Percentiles rank a stretch among this genome's conserved stretches.
Conservation (phyloP, 495 filamentous ascomycete species). For the Tricharina praecox region DNA sequence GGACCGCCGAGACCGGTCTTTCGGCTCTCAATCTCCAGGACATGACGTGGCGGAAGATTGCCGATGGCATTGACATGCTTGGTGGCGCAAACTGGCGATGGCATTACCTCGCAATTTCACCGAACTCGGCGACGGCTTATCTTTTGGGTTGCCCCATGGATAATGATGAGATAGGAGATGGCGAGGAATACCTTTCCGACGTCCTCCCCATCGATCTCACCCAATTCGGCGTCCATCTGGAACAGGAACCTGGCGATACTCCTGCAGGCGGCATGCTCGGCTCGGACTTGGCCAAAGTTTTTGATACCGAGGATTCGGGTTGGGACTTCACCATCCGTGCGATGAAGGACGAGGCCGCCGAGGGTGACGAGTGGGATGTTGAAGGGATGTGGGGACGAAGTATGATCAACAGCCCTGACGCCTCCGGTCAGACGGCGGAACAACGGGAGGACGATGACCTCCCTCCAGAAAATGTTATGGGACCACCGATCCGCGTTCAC, state of each 20-base stretch:
- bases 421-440: background rate
- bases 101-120: slow-evolving; percentile 93
- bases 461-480: slow-evolving; percentile 26
- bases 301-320: slow-evolving; percentile 17
- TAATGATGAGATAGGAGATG: slow-evolving; percentile 32
- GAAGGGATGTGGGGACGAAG: slow-evolving; percentile 20
- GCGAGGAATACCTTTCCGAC: slow-evolving; percentile 82
- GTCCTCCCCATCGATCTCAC: slow-evolving; percentile 79
- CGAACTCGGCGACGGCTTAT: slow-evolving; percentile 89
- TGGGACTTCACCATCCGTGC: slow-evolving; percentile 24
- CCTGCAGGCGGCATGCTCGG: slow-evolving; percentile 22
- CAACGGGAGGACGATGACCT: slow-evolving; percentile 14
- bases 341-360: slow-evolving; percentile 24
- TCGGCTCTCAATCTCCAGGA: slow-evolving; percentile 72
- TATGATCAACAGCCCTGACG: background rate
- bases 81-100: slow-evolving; percentile 63
- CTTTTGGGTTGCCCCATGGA: slow-evolving; percentile 80
- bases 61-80: slow-evolving; percentile 86
- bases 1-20: slow-evolving; percentile 69
- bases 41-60: slow-evolving; percentile 80
- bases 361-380: slow-evolving; percentile 24
- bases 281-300: slow-evolving; percentile 21
- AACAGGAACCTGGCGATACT: slow-evolving; percentile 15
- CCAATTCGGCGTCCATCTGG: slow-evolving; percentile 19
- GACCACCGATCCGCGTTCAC: slow-evolving; percentile 79